Conservation (phyloP, 352 stramenopile species). For the Phytopythium kandeliae region DNA sequence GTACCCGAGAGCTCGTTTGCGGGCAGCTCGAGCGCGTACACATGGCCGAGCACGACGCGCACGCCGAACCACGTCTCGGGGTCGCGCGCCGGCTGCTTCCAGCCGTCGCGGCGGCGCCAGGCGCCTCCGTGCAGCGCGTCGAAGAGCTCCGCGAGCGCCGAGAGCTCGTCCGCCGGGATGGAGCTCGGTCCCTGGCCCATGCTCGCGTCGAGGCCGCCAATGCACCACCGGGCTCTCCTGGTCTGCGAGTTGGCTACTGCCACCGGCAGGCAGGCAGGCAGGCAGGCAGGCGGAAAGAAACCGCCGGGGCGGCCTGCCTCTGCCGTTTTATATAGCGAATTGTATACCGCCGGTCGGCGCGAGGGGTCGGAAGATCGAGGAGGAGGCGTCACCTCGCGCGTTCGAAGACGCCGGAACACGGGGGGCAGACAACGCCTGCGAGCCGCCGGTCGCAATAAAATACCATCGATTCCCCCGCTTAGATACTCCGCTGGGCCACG, state of each 20-base stretch:
- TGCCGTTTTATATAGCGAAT: neutral
- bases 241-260: too few species aligned
- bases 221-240: too few species aligned
- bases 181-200: slow-evolving; percentile 83
- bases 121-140: slow-evolving; percentile 60
- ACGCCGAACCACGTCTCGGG: slow-evolving; percentile 80
- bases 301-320: too few species aligned
- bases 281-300: too few species aligned
- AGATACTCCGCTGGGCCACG: neutral
- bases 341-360: neutral
- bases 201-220: neutral
- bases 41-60: slow-evolving; percentile 61
- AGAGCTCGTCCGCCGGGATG: slow-evolving; percentile 58
- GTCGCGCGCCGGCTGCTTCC: slow-evolving; percentile 66
- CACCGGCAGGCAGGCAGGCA: too few species aligned
- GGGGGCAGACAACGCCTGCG: too few species aligned
- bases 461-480: slow-evolving; percentile 2
- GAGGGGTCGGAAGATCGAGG: too few species aligned
- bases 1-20: slow-evolving; percentile 54
- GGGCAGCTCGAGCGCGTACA: slow-evolving; percentile 66
- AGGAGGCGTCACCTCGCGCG: too few species aligned
- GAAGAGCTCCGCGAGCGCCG: slow-evolving; percentile 64
- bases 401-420: too few species aligned
- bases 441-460: slow-evolving; percentile 5
- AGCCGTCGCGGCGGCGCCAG: slow-evolving; percentile 71